Conservation (phyloP, 805 yeast species). For the Yarrowia keelungensis region DNA sequence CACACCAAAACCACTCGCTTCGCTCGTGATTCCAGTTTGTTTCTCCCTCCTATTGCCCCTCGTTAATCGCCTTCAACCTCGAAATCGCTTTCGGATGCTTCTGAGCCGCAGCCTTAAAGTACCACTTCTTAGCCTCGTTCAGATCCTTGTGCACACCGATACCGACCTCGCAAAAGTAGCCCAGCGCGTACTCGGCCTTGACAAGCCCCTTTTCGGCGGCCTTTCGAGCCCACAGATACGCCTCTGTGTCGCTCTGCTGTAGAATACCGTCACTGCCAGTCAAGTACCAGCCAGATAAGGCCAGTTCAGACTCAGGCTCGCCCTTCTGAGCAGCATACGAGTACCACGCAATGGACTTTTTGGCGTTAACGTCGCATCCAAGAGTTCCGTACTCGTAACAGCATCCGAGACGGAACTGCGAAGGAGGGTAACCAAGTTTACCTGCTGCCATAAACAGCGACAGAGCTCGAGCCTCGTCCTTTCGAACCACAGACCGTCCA, state of each 20-base stretch:
- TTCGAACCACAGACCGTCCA: constrained; percentile 42
- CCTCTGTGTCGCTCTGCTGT: constrained; percentile 67
- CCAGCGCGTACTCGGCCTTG: constrained; percentile 76
- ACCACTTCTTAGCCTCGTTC: constrained; percentile 62
- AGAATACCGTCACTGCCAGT: constrained; percentile 71
- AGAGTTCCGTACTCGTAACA: constrained; percentile 74
- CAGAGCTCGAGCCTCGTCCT: constrained; percentile 54
- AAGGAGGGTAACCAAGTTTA: constrained; percentile 63
- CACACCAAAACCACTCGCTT: too few species aligned
- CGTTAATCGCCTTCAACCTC: constrained; percentile 45
- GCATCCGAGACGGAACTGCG: constrained; percentile 74
- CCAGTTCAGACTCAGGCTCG: constrained; percentile 72
- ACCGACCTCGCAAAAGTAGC: constrained; percentile 72
- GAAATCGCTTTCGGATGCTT: constrained; percentile 65
- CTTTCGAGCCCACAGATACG: constrained; percentile 76
- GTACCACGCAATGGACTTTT: constrained; percentile 75
- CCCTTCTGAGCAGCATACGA: constrained; percentile 69
- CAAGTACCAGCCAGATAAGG: constrained; percentile 79
- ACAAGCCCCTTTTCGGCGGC: constrained; percentile 71
- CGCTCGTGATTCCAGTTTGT: too few species aligned
- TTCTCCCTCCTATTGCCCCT: not conserved
- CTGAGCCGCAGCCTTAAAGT: constrained; percentile 65
- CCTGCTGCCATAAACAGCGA: constrained; percentile 66
- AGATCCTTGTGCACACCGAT: constrained; percentile 64
- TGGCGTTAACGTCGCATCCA: constrained; percentile 60